These are phyloP conservation scores for Fusarium solani-melongenae DNA, from an alignment of 2,329 filamentous ascomycete species.

Conservation along the genomic window DNA sequence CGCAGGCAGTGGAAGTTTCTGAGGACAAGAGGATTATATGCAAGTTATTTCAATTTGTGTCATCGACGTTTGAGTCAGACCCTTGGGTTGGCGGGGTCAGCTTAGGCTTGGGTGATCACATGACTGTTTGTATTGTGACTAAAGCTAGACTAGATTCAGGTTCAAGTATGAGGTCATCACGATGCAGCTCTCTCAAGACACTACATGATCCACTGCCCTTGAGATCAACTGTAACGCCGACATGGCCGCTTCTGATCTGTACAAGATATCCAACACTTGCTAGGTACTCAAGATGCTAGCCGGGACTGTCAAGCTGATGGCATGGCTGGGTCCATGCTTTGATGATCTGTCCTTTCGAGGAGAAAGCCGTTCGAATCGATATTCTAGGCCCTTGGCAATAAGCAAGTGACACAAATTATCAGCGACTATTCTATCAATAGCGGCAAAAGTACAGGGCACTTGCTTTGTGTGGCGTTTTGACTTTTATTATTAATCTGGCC, in stretches of 20 bases:
- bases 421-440: neutral
- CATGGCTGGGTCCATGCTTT: neutral
- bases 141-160: neutral
- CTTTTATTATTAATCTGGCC: neutral
- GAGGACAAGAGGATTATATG: neutral
- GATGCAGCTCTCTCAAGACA: no score
- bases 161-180: constrained; percentile 7
- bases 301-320: neutral
- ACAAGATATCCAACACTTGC: neutral
- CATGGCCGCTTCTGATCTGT: neutral
- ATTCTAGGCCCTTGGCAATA: neutral
- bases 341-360: neutral
- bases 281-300: neutral
- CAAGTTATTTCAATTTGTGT: neutral
- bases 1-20: no score
- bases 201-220: no score
- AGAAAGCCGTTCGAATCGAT: neutral
- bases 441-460: neutral
- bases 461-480: neutral
- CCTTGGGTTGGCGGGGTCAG: neutral
- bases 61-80: neutral
- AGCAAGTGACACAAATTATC: neutral
- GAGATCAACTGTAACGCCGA: no score
- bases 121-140: neutral
- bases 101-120: neutral